A percentile compares a stretch with the other conserved stretches of the same genome.
Evolutionary conservation across 768 basidiomycete species (phyloP).

Genomic region (Omphalotus guepiniiformis): DNA sequence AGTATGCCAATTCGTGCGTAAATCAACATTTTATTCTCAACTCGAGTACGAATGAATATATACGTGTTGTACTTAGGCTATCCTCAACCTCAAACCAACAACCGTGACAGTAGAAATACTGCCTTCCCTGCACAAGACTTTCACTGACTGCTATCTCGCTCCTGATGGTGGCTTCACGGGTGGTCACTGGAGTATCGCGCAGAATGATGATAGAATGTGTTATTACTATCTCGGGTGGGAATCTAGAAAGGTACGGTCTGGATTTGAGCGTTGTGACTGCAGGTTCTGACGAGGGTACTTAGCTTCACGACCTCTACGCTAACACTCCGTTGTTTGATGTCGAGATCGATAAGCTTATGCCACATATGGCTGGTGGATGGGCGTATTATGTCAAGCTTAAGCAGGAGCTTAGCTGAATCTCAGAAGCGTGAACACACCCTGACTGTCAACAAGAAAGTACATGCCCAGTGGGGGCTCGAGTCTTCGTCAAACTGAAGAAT

Average conservation of each 20-base stretch:
- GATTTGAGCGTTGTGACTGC: too few relatives aligned
- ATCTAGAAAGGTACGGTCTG: constrained; percentile 15
- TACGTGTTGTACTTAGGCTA: constrained; percentile 1
- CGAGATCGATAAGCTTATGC: constrained; percentile 19
- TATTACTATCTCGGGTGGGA: constrained; percentile 21
- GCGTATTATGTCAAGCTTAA: constrained; percentile 2
- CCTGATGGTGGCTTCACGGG: constrained; percentile 18
- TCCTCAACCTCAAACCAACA: constrained; percentile 13
- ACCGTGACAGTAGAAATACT: constrained; percentile 6
- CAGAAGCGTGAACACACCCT: too few relatives aligned
- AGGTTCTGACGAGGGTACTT: background rate
- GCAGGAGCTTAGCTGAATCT: background rate
- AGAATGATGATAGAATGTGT: constrained; percentile 16
- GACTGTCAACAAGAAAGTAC: too few relatives aligned
- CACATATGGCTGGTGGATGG: constrained; percentile 8
- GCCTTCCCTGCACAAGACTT: constrained; percentile 18
- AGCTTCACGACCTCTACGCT: constrained; percentile 16
- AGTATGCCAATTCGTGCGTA: constrained; percentile 17
- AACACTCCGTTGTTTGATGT: constrained; percentile 15
- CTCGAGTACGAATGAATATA: background rate
- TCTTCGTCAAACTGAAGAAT: too few relatives aligned
- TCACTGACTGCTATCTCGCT: constrained; percentile 20
- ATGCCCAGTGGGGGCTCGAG: too few relatives aligned
- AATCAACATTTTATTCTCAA: background rate
- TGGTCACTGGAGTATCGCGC: constrained; percentile 17